Base-by-base conservation (phyloP, 2,329 filamentous ascomycete genomes). In the Parastagonospora avenae region DNA sequence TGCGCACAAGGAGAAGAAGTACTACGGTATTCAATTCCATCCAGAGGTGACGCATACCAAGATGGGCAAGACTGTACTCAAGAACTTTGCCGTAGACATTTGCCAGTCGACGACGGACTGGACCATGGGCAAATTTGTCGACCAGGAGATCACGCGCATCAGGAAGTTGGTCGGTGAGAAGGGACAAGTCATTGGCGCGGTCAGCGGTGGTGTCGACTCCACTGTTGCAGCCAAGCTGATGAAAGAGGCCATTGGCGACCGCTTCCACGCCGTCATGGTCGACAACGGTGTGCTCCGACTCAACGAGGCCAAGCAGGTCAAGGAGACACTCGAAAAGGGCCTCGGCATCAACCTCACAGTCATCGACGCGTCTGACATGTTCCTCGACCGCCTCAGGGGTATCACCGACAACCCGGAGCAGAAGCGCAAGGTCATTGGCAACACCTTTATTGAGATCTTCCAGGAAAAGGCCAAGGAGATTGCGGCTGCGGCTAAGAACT, bases 321-420 rank as follows among this genome's bases (percentile, higher is more conserved):
- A 96, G 74, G 80, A 91, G 74, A 92, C 86, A 0, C 83, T 97
- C 2, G 81, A 82, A 1, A 74, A 92, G 66, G 87, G 94, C 60
- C 83, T 97, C 1, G 90, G 90, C 1, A 95, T 97, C 74, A 94
- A 96, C 74, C 80, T 97, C 2, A 96, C 90, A 0, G 88, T 97
- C 27, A 85, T 95, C 2, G 89, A 97, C 70, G 92, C 85, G 0
- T 82, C 83, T 8, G 81, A 95, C 54, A 78, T 83, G 24, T 97
- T 97, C 80, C 79, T 97, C n/a, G 77, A 78, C 28, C 81, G 86
- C 19, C 85, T 97, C 1, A 83, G 85, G 59, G 93, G 91, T 14
- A 84, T 96, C 24, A 79, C 77, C 0, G 91, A 78, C 44, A 78
- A 90, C 49, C 92, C 93, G 0, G 92, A 97, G 76, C 84, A 84